These are phyloP conservation scores for Gnaphalium uliginosum DNA, from an alignment of 129 eudicot genomes.

Conservation along the genomic window DNA sequence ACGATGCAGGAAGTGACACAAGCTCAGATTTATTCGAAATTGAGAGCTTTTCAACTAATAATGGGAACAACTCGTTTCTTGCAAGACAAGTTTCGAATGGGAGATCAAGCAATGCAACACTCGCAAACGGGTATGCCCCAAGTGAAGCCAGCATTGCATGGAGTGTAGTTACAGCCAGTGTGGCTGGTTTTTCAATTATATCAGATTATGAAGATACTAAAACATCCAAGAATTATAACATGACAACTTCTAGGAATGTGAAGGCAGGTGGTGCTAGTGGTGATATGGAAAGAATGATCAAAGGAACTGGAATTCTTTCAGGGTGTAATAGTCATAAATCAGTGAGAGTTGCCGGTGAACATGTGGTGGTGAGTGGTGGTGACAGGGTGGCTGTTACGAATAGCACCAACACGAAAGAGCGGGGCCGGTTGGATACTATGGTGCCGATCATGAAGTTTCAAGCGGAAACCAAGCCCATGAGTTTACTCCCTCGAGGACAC, in stretches of 20 bases:
- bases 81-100: constrained; percentile 50
- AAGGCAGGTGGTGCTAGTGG: constrained; percentile 9
- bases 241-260: background rate
- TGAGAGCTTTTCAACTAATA: constrained; percentile 62
- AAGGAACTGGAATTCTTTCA: constrained; percentile 41
- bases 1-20: constrained; percentile 63
- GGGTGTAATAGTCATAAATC: constrained; percentile 87
- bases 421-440: constrained; percentile 37
- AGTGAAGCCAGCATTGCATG: constrained; percentile 96
- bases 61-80: constrained; percentile 41
- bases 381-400: constrained; percentile 21
- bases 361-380: constrained; percentile 19
- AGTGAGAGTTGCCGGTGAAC: constrained; percentile 67
- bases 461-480: constrained; percentile 45
- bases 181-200: constrained; percentile 51
- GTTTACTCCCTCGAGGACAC: constrained; percentile 29
- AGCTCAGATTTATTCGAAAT: constrained; percentile 85
- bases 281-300: constrained; percentile 28
- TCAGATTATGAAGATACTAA: constrained; percentile 52
- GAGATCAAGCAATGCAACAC: constrained; percentile 45
- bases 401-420: constrained; percentile 26
- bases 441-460: constrained; percentile 53
- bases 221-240: constrained; percentile 11
- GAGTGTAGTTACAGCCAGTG: constrained; percentile 92
- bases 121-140: constrained; percentile 68